A percentile compares a stretch with the other conserved stretches of the same genome.
Conservation (phyloP, 2,329 filamentous ascomycete species). For the Colletotrichum nymphaeae region DNA sequence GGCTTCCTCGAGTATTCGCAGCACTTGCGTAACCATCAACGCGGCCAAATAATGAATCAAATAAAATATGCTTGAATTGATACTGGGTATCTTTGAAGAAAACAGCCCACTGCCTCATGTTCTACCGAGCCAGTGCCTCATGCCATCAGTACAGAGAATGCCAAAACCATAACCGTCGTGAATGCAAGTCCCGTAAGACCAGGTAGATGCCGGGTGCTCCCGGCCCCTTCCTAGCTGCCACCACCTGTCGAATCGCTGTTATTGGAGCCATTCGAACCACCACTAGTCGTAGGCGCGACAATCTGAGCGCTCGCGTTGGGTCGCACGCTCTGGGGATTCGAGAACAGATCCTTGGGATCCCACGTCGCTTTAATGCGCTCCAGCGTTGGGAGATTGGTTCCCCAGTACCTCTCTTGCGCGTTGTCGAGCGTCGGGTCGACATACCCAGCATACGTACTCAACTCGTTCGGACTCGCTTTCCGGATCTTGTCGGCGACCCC, state of each 20-base stretch:
- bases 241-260: background rate
- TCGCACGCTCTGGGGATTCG: conserved; percentile 68
- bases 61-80: background rate
- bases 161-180: background rate
- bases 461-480: conserved; percentile 48
- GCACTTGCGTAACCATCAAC: background rate
- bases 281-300: conserved; percentile 6
- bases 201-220: conserved; percentile 20
- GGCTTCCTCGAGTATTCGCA: background rate
- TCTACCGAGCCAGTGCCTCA: conserved; percentile 12
- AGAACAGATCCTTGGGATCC: conserved; percentile 67
- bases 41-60: background rate
- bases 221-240: conserved; percentile 24
- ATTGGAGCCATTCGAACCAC: background rate
- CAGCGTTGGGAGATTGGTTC: conserved; percentile 59
- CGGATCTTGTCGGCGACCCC: conserved; percentile 60
- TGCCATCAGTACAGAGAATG: background rate
- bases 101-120: conserved; percentile 1
- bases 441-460: conserved; percentile 72
- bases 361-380: conserved; percentile 61
- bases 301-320: conserved; percentile 37
- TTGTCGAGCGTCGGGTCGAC: conserved; percentile 63
- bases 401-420: conserved; percentile 66
- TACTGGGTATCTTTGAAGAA: conserved; percentile 26
- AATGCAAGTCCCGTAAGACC: background rate